Evolutionary conservation across 2,329 filamentous ascomycete genomes (phyloP).

Genomic region (Claviceps paspali): DNA sequence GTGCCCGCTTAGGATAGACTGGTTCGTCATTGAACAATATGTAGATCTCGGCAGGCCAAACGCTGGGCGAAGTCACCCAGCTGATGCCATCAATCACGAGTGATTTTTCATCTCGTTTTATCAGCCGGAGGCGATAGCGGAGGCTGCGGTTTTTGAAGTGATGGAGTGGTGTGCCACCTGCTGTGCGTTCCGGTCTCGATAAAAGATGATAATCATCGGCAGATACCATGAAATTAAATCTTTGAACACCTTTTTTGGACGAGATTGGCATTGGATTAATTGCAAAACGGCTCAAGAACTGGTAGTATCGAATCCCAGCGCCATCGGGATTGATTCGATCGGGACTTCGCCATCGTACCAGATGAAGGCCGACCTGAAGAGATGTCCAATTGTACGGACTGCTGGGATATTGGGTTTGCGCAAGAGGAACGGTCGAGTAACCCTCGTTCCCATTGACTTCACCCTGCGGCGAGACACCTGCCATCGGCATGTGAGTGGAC

Average conservation of each 20-base stretch:
- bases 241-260: slow-evolving; percentile 23
- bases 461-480: neutral
- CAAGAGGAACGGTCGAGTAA: slow-evolving; percentile 5
- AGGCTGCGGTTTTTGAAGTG: slow-evolving; percentile 20
- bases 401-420: slow-evolving; percentile 23
- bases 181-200: slow-evolving; percentile 16
- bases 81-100: slow-evolving; percentile 13
- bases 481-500: neutral
- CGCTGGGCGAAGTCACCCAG: slow-evolving; percentile 50
- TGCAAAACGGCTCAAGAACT: slow-evolving; percentile 37
- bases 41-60: slow-evolving; percentile 59
- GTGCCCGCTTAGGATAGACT: slow-evolving; percentile 46
- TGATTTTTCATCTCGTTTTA: slow-evolving; percentile 23
- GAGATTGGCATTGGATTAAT: slow-evolving; percentile 27
- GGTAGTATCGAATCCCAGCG: slow-evolving; percentile 31
- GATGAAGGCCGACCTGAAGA: slow-evolving; percentile 28
- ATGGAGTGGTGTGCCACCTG: neutral
- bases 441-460: slow-evolving; percentile 1
- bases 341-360: slow-evolving; percentile 33
- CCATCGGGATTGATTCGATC: slow-evolving; percentile 19
- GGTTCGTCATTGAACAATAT: slow-evolving; percentile 49
- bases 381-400: slow-evolving; percentile 26
- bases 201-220: slow-evolving; percentile 15
- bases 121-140: slow-evolving; percentile 55
- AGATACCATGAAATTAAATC: slow-evolving; percentile 31